Base-by-base conservation (phyloP, 495 filamentous ascomycete species). In the Penicillium egyptiacum region DNA sequence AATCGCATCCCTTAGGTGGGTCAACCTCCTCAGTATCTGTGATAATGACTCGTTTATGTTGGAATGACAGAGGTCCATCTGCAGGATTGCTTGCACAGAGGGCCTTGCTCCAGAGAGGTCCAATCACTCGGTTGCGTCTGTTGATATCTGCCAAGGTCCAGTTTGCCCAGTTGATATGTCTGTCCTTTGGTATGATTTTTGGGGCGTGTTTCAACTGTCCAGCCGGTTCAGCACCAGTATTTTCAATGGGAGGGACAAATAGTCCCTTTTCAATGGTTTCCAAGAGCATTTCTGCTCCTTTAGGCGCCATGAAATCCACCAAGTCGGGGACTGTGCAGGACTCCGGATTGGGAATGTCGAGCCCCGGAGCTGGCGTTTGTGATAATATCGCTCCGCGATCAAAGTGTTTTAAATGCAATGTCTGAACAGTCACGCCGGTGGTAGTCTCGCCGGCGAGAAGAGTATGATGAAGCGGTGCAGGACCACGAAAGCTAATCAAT, bases 371-470 rank as follows among this genome's bases (percentile, higher is more conserved):
- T 6, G 77, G 80, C 0, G 84, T 87, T 70, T 92, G 92, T 8
- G 81, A 73, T 14, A 98, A 76, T 17, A 96, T 82, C 16, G 66
- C 65, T 16, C 94, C 94, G 41, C 83, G 80, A 71, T 98, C 94
- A 65, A 97, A 96, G 52, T 73, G 65, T 11, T 77, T 71, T 0
- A 80, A 78, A 65, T 96, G 86, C 37, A 98, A 77, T 7, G 91
- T 96, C 68, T 98, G 94, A 28, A 98, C 75, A 0, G 87, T 88
- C 16, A 96, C 78, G 16, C 92, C 92, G 0, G 88, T 88, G 42
- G 64, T 68, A 6, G 64, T 66, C 50, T 75, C 73, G 16, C 73
- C 68, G 41, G 80, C 66, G 20, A 96, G 79, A 48, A 96, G 78
- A 44, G 88, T 84, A 70, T 92, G 88, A 53, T 92, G 88, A 19